Base-by-base conservation (phyloP, 179 eudicot species). In the Spergularia azorica region DNA sequence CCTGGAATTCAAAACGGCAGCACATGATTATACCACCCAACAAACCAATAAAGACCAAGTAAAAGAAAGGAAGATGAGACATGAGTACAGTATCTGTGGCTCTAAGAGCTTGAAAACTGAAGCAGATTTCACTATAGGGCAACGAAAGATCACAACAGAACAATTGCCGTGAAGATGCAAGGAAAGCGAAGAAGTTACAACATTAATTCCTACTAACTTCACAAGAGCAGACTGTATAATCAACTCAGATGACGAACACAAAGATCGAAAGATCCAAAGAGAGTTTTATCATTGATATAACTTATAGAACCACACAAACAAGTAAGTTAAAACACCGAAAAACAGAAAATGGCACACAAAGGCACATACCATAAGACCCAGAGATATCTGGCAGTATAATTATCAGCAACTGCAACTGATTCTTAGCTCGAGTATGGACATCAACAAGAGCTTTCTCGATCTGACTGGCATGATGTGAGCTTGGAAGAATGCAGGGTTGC, bases 291-390 rank as follows among this genome's bases (percentile, higher is more conserved):
- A 26, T 26, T 26, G 32, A 26, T 26, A 26, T 26, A 26, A 26
- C 32, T 26, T 1, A 26, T 26, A 26, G 32, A 26, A 26, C 32
- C 32, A 26, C 32, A 26, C 32, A 73, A 77, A 58, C 9, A 1
- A 38, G 20, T 9, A 2, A 46, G 46, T 13, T 52, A 67, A 17
- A 43, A 67, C 15, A 3, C 50, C 6, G 0, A 41, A 69, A 20
- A 50, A 69, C 17, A 66, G 21, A 51, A 2, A 9, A 16, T 13
- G 18, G 15, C 61, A 67, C 15, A 11, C 43, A 51, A n/a, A 0
- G 8, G 66, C 16, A 75, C 89, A 69, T 43, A 92, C 98, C 97
- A 83, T 94, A 90, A 0, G 89, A 79, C 7, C 96, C 98, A 59
- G 74, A 71, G 26, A 12, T 16, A 52, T 94, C 96, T 5, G 96